phyloP scores from a whole-genome alignment of 306 rosid genomes.

The Carpinus fangiana region DNA sequence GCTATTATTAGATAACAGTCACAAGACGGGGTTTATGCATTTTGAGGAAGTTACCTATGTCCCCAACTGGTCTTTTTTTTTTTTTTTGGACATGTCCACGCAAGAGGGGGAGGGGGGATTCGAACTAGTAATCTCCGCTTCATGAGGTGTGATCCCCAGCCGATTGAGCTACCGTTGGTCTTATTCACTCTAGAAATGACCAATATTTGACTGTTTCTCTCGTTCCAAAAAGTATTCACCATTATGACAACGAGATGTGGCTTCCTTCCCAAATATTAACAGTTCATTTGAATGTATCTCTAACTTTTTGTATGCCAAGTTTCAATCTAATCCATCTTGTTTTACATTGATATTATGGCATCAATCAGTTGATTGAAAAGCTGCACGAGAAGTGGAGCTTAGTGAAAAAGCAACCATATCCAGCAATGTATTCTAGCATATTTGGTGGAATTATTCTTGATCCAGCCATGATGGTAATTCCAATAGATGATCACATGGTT shows the following conservation, averaged over 20 bases:
- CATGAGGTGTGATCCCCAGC: too few species aligned
- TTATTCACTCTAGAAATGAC: neutral
- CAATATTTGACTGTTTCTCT: neutral
- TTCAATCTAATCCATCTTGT: neutral
- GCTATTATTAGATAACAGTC: neutral
- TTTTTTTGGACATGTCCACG: too few species aligned
- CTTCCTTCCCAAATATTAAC: neutral
- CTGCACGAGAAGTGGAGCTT: constrained; percentile 72
- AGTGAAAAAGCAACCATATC: constrained; percentile 66
- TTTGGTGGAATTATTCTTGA: constrained; percentile 89
- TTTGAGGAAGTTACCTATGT: neutral
- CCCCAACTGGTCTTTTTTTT: neutral
- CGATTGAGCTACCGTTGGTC: too few species aligned
- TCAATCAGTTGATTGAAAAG: constrained; percentile 72
- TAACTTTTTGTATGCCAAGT: neutral
- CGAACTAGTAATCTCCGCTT: too few species aligned
- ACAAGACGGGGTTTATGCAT: neutral
- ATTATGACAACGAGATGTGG: neutral
- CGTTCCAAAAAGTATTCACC: neutral
- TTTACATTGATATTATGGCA: neutral
- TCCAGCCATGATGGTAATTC: constrained; percentile 75
- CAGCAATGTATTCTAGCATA: constrained; percentile 84
- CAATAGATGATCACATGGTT: constrained; percentile 67
- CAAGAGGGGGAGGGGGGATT: too few species aligned
- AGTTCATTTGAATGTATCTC: neutral